Percentiles rank a stretch among this genome's conserved stretches.
Evolutionary conservation across 2,329 filamentous ascomycete genomes (phyloP).

Genomic region (Scortechinia acanthostroma): DNA sequence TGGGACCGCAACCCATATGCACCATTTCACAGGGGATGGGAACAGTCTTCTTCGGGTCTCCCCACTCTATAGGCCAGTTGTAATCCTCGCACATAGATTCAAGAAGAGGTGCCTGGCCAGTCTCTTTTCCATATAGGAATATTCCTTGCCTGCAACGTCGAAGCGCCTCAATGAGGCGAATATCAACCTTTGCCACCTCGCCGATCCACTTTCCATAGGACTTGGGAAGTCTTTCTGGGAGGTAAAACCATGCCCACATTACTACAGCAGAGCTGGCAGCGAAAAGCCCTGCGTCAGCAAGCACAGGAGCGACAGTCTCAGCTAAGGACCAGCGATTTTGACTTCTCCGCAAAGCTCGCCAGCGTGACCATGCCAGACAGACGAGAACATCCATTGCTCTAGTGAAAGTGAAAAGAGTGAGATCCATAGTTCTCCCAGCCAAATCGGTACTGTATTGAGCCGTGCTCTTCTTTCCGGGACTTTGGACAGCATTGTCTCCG

Average conservation of each 20-base stretch:
- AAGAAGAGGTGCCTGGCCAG: slow-evolving; percentile 61
- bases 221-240: slow-evolving; percentile 60
- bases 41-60: slow-evolving; percentile 60
- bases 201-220: slow-evolving; percentile 79
- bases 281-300: slow-evolving; percentile 67
- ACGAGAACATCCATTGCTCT: slow-evolving; percentile 68
- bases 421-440: slow-evolving; percentile 71
- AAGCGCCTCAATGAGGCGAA: slow-evolving; percentile 67
- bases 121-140: slow-evolving; percentile 69
- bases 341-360: slow-evolving; percentile 31
- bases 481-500: not conserved
- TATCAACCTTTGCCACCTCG: slow-evolving; percentile 68
- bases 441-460: slow-evolving; percentile 13
- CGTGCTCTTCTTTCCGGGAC: not conserved
- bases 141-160: slow-evolving; percentile 55
- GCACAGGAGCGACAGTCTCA: slow-evolving; percentile 28
- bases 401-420: slow-evolving; percentile 72
- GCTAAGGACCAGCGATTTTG: slow-evolving; percentile 18
- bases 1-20: slow-evolving; percentile 70
- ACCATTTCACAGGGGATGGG: slow-evolving; percentile 80
- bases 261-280: slow-evolving; percentile 65
- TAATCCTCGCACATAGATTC: slow-evolving; percentile 68
- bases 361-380: slow-evolving; percentile 55
- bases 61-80: slow-evolving; percentile 61
- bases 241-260: slow-evolving; percentile 87